Conservation (phyloP, 1,284 basidiomycete species). For the Ganoderma lingzhi region DNA sequence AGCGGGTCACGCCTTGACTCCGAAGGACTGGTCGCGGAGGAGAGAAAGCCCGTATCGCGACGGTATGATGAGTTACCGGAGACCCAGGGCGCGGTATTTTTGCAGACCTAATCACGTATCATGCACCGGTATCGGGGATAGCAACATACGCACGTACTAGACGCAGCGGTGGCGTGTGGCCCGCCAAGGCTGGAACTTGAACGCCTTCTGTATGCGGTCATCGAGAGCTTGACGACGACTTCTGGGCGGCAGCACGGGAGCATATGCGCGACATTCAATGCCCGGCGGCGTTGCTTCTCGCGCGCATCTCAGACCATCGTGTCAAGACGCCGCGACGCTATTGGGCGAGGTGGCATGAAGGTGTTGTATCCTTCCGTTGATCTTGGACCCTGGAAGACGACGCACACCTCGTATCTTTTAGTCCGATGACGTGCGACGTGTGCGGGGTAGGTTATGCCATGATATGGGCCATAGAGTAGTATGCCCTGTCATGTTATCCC, state of each 20-base stretch:
- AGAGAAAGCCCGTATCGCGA: neutral
- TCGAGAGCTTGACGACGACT: conserved; percentile 1
- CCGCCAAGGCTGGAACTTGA: neutral
- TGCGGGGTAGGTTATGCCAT: conserved; percentile 2
- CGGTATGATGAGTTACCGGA: conserved; percentile 1
- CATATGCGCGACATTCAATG: neutral
- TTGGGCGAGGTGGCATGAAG: neutral
- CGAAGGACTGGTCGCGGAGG: neutral
- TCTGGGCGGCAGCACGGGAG: conserved; percentile 1
- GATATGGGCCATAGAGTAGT: neutral
- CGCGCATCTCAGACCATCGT: neutral
- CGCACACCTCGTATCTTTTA: neutral
- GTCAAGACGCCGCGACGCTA: neutral
- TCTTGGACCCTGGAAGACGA: neutral
- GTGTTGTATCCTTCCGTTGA: neutral
- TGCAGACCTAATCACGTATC: neutral
- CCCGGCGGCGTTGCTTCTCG: neutral
- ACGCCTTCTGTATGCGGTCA: neutral
- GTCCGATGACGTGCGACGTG: neutral
- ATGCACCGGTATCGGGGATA: neutral
- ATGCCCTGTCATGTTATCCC: neutral
- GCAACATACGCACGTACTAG: neutral
- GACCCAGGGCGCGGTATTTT: neutral
- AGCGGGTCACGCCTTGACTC: neutral
- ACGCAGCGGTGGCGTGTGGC: conserved; percentile 3